Evolutionary conservation across 441 rosid species (phyloP).

Genomic region (Sinapis alba): DNA sequence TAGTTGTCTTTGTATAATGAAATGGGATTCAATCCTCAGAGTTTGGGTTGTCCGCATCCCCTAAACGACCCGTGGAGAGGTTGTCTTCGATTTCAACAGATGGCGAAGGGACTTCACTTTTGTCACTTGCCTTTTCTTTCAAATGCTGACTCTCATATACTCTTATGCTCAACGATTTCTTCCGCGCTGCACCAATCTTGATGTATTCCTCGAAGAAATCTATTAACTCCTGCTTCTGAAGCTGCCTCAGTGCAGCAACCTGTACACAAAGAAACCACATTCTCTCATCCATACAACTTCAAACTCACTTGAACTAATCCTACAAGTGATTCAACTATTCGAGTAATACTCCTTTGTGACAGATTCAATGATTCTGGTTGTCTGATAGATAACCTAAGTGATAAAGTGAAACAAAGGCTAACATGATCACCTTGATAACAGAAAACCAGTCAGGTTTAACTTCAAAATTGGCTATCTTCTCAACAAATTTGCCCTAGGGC

Average conservation of each 20-base stretch:
- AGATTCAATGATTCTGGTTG: no score
- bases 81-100: slow-evolving; percentile 54
- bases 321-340: background rate
- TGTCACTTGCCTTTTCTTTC: slow-evolving; percentile 50
- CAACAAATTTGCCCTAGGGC: no score
- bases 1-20: background rate
- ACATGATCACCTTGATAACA: no score
- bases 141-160: slow-evolving; percentile 68
- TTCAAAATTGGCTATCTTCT: no score
- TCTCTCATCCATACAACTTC: background rate
- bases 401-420: no score
- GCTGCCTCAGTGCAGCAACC: slow-evolving; percentile 69
- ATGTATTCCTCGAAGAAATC: slow-evolving; percentile 72
- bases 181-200: slow-evolving; percentile 65
- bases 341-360: no score
- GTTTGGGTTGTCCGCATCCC: slow-evolving; percentile 57
- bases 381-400: no score
- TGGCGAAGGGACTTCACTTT: slow-evolving; percentile 38
- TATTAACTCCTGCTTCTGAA: slow-evolving; percentile 67
- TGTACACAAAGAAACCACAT: slow-evolving; percentile 31
- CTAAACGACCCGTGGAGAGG: slow-evolving; percentile 87
- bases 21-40: slow-evolving; percentile 35
- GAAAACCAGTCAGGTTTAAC: no score
- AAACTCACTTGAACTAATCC: background rate
- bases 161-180: slow-evolving; percentile 61